Evolutionary conservation across 2,329 filamentous ascomycete genomes (phyloP).

Genomic region (Arthroderma sp.): DNA sequence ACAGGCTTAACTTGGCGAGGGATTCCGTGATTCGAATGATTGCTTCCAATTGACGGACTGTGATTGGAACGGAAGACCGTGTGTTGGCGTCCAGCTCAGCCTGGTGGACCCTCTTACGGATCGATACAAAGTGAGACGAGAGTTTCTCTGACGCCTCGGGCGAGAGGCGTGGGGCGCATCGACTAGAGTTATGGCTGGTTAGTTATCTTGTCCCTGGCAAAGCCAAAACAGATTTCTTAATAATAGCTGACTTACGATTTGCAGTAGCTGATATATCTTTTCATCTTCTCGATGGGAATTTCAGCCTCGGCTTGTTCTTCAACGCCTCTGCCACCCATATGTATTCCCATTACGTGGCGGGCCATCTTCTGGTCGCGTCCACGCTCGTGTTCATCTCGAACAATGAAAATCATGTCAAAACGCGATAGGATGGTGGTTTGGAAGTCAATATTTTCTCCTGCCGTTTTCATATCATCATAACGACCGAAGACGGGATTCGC

Average conservation of each 20-base stretch:
- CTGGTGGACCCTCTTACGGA: slow-evolving; percentile 83
- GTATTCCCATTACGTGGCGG: slow-evolving; percentile 92
- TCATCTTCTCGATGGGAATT: slow-evolving; percentile 92
- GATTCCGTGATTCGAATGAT: slow-evolving; percentile 96
- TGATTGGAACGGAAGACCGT: slow-evolving; percentile 90
- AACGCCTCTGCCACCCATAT: slow-evolving; percentile 75
- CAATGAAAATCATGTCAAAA: slow-evolving; percentile 99
- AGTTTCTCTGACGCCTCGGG: slow-evolving; percentile 89
- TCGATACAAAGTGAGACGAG: slow-evolving; percentile 92
- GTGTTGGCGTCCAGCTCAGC: slow-evolving; percentile 81
- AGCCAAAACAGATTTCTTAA: no score
- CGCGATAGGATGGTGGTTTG: slow-evolving; percentile 95
- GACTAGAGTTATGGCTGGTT: slow-evolving; percentile 37
- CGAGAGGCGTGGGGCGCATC: slow-evolving; percentile 82
- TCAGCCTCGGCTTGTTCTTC: slow-evolving; percentile 78
- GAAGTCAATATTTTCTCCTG: slow-evolving; percentile 98
- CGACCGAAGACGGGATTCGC: slow-evolving; percentile 96
- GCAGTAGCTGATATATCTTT: slow-evolving; percentile 93
- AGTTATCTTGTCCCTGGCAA: no score
- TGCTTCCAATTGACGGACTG: slow-evolving; percentile 89
- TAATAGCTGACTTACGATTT: slow-evolving; percentile 52
- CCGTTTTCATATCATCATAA: slow-evolving; percentile 95
- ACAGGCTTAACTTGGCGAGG: slow-evolving; percentile 78
- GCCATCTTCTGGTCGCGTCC: slow-evolving; percentile 86
- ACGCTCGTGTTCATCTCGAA: slow-evolving; percentile 84